Evolutionary conservation across 2,329 filamentous ascomycete species (phyloP).

Genomic region (Pyrenophora seminiperda): DNA sequence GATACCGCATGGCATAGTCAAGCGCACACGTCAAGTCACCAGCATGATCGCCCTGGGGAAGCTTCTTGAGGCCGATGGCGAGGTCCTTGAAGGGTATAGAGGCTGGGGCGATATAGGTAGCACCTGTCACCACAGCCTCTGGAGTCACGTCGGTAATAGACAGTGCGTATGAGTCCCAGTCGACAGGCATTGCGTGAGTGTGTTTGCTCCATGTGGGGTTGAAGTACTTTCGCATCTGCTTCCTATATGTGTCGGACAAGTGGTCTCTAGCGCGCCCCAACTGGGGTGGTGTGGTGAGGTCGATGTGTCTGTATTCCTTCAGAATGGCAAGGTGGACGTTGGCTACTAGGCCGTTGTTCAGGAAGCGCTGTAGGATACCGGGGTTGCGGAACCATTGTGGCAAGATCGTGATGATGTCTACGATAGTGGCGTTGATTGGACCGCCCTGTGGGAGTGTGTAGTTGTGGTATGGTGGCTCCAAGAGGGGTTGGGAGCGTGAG

Average conservation of each 20-base stretch:
- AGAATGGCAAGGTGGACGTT: constrained; percentile 23
- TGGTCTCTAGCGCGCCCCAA: constrained; percentile 13
- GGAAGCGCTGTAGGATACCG: constrained; percentile 13
- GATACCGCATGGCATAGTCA: constrained; percentile 17
- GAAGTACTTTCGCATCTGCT: constrained; percentile 17
- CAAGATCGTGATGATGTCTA: constrained; percentile 23
- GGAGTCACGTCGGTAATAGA: constrained; percentile 14
- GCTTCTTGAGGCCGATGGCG: constrained; percentile 22
- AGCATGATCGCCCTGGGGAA: constrained; percentile 26
- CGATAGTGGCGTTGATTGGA: constrained; percentile 23
- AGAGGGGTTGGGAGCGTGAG: constrained; percentile 5
- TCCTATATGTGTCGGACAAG: constrained; percentile 24
- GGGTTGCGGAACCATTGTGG: constrained; percentile 26
- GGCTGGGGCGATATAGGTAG: not conserved
- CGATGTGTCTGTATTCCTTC: constrained; percentile 16
- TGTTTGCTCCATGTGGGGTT: constrained; percentile 14
- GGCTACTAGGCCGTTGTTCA: constrained; percentile 23
- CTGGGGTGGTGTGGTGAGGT: constrained; percentile 2
- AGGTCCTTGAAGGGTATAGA: constrained; percentile 28
- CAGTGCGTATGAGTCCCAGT: constrained; percentile 12
- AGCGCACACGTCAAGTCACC: constrained; percentile 36
- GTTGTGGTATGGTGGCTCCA: constrained; percentile 12
- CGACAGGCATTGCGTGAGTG: constrained; percentile 6
- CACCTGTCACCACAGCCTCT: not conserved
- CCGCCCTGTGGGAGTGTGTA: constrained; percentile 8